A percentile compares a stretch with the other conserved stretches of the same genome.
Evolutionary conservation across 768 basidiomycete genomes (phyloP).

Genomic region (Leccinum subtestaceum): DNA sequence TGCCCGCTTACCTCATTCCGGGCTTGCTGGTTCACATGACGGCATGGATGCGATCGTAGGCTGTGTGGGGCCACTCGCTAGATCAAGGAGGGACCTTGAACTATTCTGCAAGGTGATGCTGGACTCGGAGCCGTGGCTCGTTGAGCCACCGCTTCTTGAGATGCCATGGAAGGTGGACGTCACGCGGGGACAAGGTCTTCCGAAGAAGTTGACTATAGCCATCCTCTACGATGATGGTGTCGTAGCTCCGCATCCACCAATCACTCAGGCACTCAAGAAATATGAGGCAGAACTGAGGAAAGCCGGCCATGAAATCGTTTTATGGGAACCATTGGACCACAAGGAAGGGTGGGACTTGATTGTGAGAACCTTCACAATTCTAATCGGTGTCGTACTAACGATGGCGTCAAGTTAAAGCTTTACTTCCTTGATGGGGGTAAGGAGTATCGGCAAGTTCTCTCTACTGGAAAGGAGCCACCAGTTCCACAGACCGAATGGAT

Average conservation of each 20-base stretch:
- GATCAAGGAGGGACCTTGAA: constrained; percentile 46
- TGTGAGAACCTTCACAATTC: constrained; percentile 26
- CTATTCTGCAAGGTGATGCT: constrained; percentile 49
- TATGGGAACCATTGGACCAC: constrained; percentile 46
- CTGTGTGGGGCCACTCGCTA: constrained; percentile 47
- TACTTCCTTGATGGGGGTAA: constrained; percentile 50
- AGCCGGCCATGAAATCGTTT: constrained; percentile 52
- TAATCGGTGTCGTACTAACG: constrained; percentile 16
- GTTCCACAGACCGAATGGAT: constrained; percentile 47
- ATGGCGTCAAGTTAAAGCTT: constrained; percentile 35
- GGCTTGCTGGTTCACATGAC: constrained; percentile 46
- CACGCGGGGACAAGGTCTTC: constrained; percentile 37
- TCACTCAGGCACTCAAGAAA: constrained; percentile 39
- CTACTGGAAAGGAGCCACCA: constrained; percentile 31
- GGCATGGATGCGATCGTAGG: constrained; percentile 55
- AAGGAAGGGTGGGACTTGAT: constrained; percentile 46
- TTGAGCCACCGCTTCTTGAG: constrained; percentile 45
- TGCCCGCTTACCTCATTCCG: constrained; percentile 50
- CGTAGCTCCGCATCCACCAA: constrained; percentile 49
- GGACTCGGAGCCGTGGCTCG: constrained; percentile 44
- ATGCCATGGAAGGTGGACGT: constrained; percentile 48
- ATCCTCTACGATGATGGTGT: constrained; percentile 51
- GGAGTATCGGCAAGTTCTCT: constrained; percentile 42
- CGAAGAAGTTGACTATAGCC: constrained; percentile 42
- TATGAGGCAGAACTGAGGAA: constrained; percentile 38